Conservation (phyloP, 305 asterid genomes). For the Fraxinus baroniana region DNA sequence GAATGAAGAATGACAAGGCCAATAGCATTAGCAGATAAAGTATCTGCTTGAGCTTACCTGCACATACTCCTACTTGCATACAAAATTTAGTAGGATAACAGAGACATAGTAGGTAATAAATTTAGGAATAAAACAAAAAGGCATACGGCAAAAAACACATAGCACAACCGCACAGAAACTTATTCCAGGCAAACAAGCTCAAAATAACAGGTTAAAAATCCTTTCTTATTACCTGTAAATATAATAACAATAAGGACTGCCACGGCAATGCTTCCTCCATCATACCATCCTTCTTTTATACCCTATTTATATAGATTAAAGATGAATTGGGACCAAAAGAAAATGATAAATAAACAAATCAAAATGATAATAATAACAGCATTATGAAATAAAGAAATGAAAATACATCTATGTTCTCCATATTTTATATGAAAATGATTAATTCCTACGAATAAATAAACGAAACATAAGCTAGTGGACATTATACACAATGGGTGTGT, state of each 20-base stretch:
- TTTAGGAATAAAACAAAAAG: slow-evolving; percentile 6
- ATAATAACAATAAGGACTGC: slow-evolving; percentile 83
- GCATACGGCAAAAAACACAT: slow-evolving; percentile 8
- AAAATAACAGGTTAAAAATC: not conserved
- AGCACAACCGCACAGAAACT: not conserved
- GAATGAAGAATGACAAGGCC: not conserved
- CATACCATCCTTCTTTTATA: slow-evolving; percentile 95
- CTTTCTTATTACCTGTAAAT: slow-evolving; percentile 62
- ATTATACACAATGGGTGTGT: not conserved
- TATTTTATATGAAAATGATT: not conserved
- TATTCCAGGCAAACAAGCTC: slow-evolving; percentile 9
- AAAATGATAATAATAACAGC: not conserved
- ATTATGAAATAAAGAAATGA: not conserved
- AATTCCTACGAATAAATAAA: not conserved
- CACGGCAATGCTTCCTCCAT: slow-evolving; percentile 95
- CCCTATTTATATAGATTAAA: slow-evolving; percentile 42
- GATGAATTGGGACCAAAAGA: slow-evolving; percentile 15
- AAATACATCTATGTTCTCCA: slow-evolving; percentile 10
- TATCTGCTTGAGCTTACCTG: not conserved
- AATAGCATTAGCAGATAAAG: not conserved
- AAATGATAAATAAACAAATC: not conserved
- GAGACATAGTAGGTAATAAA: not conserved
- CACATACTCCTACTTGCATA: not conserved
- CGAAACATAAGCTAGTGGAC: not conserved
- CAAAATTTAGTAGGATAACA: not conserved